Conservation (phyloP, 1,284 basidiomycete genomes). For the Ceratobasidium sp. region DNA sequence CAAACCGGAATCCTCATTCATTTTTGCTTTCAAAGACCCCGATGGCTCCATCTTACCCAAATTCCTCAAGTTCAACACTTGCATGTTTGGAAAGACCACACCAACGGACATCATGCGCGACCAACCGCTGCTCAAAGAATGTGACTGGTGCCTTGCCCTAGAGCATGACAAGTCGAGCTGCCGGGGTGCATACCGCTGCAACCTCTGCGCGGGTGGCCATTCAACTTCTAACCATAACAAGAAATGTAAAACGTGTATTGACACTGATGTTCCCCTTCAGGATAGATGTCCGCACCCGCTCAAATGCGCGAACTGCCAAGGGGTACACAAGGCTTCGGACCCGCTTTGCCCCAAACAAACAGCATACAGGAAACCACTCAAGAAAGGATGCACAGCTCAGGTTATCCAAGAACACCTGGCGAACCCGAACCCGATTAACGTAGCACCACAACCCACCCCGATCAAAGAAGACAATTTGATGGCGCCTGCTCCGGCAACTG, state of each 20-base stretch:
- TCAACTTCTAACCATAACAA: background rate
- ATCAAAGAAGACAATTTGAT: no score
- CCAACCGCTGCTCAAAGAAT: background rate
- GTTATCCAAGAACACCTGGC: background rate
- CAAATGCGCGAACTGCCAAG: background rate
- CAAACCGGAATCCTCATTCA: no score
- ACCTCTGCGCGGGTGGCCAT: background rate
- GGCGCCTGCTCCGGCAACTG: no score
- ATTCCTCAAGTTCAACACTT: background rate
- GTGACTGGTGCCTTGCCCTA: background rate
- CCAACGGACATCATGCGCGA: background rate
- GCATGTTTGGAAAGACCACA: background rate
- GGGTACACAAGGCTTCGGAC: background rate
- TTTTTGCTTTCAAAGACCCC: background rate
- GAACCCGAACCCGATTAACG: no score
- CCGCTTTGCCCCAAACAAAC: background rate
- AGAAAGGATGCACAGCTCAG: background rate
- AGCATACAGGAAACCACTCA: background rate
- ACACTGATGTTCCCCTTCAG: background rate
- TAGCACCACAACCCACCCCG: no score
- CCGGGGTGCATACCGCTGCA: background rate
- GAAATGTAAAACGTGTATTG: background rate
- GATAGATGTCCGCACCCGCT: background rate
- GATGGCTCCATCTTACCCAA: background rate
- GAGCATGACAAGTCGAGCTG: background rate